Evolutionary conservation across 2,329 filamentous ascomycete genomes (phyloP), one percentile per base, ranked within the genome.

Genomic region (Celoporthe dispersa): DNA sequence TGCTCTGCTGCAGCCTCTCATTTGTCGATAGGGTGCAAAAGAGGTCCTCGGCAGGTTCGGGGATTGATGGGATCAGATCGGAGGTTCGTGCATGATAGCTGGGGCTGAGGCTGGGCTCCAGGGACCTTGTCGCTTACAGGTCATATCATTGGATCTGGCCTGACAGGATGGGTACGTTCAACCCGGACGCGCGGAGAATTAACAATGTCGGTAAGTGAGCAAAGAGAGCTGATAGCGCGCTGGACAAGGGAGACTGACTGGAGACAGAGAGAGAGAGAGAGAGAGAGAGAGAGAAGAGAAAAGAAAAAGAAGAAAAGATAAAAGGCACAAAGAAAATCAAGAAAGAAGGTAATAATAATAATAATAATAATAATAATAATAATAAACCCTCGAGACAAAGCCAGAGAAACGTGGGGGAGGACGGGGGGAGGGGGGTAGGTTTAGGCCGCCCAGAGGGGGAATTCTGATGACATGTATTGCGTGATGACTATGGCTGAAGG

Each of bases 131-230:
- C 63, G 48, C 63, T 33, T 37, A 48, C 22, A 55, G 63, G 44
- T 39, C 63, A 25, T 53, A 48, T 55, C 31, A 65, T 53, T 37
- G 31, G 62, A 53, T 35, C 31, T 25, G 35, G 14, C 35, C 37
- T 63, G 60, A 37, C 31, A 7, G 5, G 35, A 39, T 41, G n/a
- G 60, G 35, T 37, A 41, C n/a, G 59, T 25, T 25, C 33, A 63
- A 63, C 35, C 31, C n/a, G 35, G 53, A n/a, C 1, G 5, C 3
- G 25, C 53, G 53, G 51, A 31, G 28, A 57, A 57, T 31, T 57
- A 57, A 57, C 25, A 57, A 57, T 57, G 53, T 57, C 53, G 53
- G 53, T 57, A 57, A 57, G 53, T 28, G 53, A 57, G 19, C 44
- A 48, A 8, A 22, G 5, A 14, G 12, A 31, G 53, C 53, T 57